These are phyloP conservation scores for Aspergillus melleus DNA, from an alignment of 2,329 filamentous ascomycete species.

Conservation along the genomic window DNA sequence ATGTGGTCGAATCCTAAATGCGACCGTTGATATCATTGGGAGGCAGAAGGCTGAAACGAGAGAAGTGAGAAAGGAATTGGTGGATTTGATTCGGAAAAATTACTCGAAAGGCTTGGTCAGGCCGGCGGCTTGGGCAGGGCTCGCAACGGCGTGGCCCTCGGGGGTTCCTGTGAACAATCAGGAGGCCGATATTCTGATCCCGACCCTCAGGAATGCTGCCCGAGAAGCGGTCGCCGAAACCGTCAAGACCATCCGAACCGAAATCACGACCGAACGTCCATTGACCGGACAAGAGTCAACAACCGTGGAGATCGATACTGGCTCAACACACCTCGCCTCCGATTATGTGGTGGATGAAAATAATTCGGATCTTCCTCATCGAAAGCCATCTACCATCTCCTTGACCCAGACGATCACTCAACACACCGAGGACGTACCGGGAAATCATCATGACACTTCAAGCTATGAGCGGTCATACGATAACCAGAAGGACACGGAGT, in stretches of 20 bases:
- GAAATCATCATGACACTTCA: slow-evolving; percentile 1
- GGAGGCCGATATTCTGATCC: slow-evolving; percentile 43
- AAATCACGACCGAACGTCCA: slow-evolving; percentile 33
- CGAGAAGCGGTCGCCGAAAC: slow-evolving; percentile 41
- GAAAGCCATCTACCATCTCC: slow-evolving; percentile 44
- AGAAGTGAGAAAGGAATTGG: slow-evolving; percentile 32
- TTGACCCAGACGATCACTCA: slow-evolving; percentile 42
- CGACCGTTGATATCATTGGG: slow-evolving; percentile 33
- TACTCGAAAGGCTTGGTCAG: slow-evolving; percentile 42
- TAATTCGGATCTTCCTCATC: slow-evolving; percentile 24
- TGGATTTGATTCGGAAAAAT: slow-evolving; percentile 38
- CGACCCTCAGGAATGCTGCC: slow-evolving; percentile 43
- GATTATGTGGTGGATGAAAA: slow-evolving; percentile 21
- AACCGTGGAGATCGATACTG: slow-evolving; percentile 12
- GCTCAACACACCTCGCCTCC: slow-evolving; percentile 25
- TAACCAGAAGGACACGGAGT: background rate
- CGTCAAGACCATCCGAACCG: slow-evolving; percentile 41
- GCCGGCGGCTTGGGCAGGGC: slow-evolving; percentile 39
- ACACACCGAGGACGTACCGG: slow-evolving; percentile 33
- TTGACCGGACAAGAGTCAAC: slow-evolving; percentile 15
- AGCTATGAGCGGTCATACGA: background rate
- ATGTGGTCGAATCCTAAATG: slow-evolving; percentile 40
- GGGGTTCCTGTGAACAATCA: slow-evolving; percentile 36
- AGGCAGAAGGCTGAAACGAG: slow-evolving; percentile 27
- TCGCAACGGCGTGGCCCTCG: slow-evolving; percentile 42